Percentiles rank a stretch among this genome's conserved stretches.
Evolutionary conservation across 805 yeast genomes (phyloP).

Genomic region (Saccharomyces eubayanus): DNA sequence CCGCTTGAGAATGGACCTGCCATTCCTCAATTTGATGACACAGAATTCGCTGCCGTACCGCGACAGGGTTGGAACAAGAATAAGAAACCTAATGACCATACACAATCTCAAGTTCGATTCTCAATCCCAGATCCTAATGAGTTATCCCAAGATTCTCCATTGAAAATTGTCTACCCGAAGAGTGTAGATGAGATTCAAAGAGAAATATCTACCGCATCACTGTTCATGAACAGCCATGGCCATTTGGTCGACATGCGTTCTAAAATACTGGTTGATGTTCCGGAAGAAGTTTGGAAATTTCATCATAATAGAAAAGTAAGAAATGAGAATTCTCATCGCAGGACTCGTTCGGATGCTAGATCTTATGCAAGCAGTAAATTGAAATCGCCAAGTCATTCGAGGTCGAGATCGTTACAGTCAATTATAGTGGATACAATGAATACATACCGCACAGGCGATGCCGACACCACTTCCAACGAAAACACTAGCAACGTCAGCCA

Average conservation of each 20-base stretch:
- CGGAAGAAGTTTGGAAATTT: slow-evolving; percentile 26
- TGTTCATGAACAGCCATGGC: slow-evolving; percentile 1
- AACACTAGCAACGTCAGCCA: slow-evolving; percentile 5
- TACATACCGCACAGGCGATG: slow-evolving; percentile 1
- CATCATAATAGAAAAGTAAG: slow-evolving; percentile 11
- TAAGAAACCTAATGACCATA: neutral
- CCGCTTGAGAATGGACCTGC: neutral
- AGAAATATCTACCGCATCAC: neutral
- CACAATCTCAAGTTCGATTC: slow-evolving; percentile 26
- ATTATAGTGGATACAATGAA: slow-evolving; percentile 23
- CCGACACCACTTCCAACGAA: neutral
- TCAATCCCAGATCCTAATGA: slow-evolving; percentile 19
- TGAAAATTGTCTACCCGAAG: slow-evolving; percentile 26
- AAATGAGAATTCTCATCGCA: slow-evolving; percentile 2
- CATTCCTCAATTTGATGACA: neutral
- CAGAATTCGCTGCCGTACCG: neutral
- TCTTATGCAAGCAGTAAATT: neutral
- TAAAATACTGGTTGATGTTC: slow-evolving; percentile 25
- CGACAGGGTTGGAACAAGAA: neutral
- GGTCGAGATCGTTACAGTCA: slow-evolving; percentile 22
- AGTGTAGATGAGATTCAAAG: slow-evolving; percentile 2
- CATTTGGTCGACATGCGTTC: slow-evolving; percentile 24
- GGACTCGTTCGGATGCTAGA: neutral
- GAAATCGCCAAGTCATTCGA: slow-evolving; percentile 3
- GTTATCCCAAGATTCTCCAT: slow-evolving; percentile 15